A percentile compares a stretch with the other conserved stretches of the same genome.
Evolutionary conservation across 495 filamentous ascomycete species (phyloP).

Genomic region (Zalerion maritima): DNA sequence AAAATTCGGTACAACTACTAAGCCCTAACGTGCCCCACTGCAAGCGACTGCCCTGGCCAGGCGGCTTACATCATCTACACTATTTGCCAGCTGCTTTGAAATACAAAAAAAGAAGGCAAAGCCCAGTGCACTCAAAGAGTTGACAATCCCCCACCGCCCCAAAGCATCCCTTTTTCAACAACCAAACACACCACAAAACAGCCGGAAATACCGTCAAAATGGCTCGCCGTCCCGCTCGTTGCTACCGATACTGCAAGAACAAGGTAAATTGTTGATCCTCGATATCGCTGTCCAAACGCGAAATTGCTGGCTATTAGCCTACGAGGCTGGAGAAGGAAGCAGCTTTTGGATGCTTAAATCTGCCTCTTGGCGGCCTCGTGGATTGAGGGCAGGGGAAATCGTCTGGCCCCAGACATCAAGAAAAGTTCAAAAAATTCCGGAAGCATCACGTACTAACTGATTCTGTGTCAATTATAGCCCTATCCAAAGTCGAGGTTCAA

Average conservation of each 20-base stretch:
- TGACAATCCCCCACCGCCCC: slow-evolving; percentile 10
- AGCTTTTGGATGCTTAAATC: slow-evolving; percentile 3
- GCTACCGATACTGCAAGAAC: slow-evolving; percentile 99
- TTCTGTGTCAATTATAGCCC: slow-evolving; percentile 47
- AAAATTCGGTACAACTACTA: slow-evolving; percentile 9
- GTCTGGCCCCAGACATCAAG: neutral
- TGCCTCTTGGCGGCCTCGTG: slow-evolving; percentile 1
- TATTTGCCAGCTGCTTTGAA: slow-evolving; percentile 22
- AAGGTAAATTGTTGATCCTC: slow-evolving; percentile 52
- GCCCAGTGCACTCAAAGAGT: slow-evolving; percentile 15
- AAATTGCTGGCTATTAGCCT: too few relatives aligned
- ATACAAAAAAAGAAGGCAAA: too few relatives aligned
- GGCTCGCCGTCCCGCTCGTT: slow-evolving; percentile 95
- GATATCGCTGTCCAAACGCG: too few relatives aligned
- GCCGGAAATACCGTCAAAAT: slow-evolving; percentile 62
- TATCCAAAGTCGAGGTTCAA: slow-evolving; percentile 99
- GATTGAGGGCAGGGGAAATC: neutral
- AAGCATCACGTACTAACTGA: slow-evolving; percentile 5
- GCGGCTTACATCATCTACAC: neutral
- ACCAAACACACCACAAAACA: slow-evolving; percentile 27
- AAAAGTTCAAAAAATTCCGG: slow-evolving; percentile 8
- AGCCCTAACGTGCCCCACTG: slow-evolving; percentile 7
- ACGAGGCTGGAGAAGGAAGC: slow-evolving; percentile 3
- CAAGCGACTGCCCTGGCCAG: slow-evolving; percentile 2
- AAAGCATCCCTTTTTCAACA: slow-evolving; percentile 21